Base-by-base conservation (phyloP, 805 yeast species). In the Ascoidea rubescens region DNA sequence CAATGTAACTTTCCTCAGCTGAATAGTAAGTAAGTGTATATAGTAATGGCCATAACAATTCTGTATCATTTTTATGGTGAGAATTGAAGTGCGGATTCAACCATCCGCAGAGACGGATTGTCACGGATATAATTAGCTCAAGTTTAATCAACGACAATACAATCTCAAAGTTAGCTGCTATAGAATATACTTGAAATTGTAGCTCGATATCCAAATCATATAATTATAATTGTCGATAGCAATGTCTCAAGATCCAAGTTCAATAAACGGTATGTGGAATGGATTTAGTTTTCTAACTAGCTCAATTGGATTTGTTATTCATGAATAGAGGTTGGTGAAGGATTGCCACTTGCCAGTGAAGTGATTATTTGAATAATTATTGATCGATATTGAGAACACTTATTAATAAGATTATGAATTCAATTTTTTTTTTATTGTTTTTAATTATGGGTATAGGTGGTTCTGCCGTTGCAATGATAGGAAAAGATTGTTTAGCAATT, bases 381-480 rank as follows among this genome's bases (percentile, higher is more conserved):
- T 30, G 28, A 31, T 32, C 31, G 32, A 46, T 44, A 28, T 46
- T 31, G 31, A 42, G 16, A 17, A 5, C 17, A 8, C 16, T 42
- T 46, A 52, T 51, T 48, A 14, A 32, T 12, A 31, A 48, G 28
- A 12, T 42, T 31, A 14, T 46, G 48, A 31, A 8, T 44, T 30
- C 49, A 6, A 31, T 28, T 31, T 48, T 45, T 5, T 32, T 30
- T n/a, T 12, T n/a, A 28, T n/a, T 44, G 4, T 17, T 46, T 42
- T 48, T 31, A 14, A 16, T 12, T 28, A 10, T 12, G 14, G 3
- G 10, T 48, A 48, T 52, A 66, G 88, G 97, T 71, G 99, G 99
- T 70, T 78, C 96, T 57, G 96, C 96, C 51, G 95, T 95, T 42
- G 99, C 99, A 58, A 93, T 93, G 99, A 84, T 84, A 31, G 99